Conservation (phyloP, 345 rosid species). For the Eucalyptus regnans region DNA sequence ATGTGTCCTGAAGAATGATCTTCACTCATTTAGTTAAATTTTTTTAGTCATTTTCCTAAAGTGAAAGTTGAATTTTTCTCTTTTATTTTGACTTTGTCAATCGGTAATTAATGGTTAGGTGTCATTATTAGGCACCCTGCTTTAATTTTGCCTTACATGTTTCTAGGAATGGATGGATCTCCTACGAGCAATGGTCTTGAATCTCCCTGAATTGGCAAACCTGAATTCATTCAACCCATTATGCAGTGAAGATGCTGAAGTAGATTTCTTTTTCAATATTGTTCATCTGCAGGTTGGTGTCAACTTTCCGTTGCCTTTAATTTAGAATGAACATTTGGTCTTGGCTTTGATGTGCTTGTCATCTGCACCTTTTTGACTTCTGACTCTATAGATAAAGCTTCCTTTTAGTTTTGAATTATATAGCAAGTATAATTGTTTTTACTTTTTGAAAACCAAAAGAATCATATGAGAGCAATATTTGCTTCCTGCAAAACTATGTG, state of each 20-base stretch:
- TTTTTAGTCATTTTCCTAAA: not conserved
- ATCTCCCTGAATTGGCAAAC: slow-evolving; percentile 56
- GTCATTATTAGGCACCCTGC: not conserved
- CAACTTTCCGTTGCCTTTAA: not conserved
- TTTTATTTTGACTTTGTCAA: not conserved
- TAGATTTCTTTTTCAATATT: slow-evolving; percentile 75
- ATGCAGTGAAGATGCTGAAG: slow-evolving; percentile 75
- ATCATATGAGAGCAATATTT: not conserved
- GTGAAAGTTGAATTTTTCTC: not conserved
- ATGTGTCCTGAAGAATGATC: not conserved
- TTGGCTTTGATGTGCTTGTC: not conserved
- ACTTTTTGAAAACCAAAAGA: not conserved
- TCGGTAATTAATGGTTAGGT: not conserved
- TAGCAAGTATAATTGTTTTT: not conserved
- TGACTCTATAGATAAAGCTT: not conserved
- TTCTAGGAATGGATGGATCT: slow-evolving; percentile 87
- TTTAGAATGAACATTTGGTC: not conserved
- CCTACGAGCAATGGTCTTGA: slow-evolving; percentile 63
- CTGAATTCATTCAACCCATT: slow-evolving; percentile 48
- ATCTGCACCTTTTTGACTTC: not conserved
- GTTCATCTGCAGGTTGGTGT: slow-evolving; percentile 62
- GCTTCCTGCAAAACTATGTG: not conserved
- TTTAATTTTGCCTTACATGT: not conserved
- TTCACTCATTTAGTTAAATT: not conserved
- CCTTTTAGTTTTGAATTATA: not conserved